These are phyloP conservation scores for Santalum album DNA, from an alignment of 164 flowering plant genomes.

Conservation along the genomic window DNA sequence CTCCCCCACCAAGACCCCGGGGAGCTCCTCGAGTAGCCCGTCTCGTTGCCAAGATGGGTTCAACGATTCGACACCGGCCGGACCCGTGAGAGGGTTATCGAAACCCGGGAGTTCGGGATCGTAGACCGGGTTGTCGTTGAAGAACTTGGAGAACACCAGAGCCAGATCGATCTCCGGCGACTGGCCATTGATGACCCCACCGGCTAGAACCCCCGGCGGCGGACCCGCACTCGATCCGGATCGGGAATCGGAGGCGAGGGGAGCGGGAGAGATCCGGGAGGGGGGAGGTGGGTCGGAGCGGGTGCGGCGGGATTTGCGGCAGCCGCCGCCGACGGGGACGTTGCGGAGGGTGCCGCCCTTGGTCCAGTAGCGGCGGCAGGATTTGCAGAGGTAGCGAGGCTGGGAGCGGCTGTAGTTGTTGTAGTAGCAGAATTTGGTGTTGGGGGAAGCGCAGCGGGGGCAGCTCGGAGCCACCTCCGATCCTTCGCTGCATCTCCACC, in stretches of 20 bases:
- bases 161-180: slow-evolving; percentile 42
- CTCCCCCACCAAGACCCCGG: not conserved
- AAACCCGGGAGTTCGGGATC: slow-evolving; percentile 1
- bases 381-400: slow-evolving; percentile 72
- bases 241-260: not conserved
- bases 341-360: slow-evolving; percentile 70
- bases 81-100: too few relatives aligned
- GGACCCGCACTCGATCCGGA: not conserved
- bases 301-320: slow-evolving; percentile 48
- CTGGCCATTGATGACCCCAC: not conserved
- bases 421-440: slow-evolving; percentile 62
- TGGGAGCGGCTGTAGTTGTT: slow-evolving; percentile 80
- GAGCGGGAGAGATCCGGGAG: not conserved
- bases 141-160: slow-evolving; percentile 46
- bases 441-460: slow-evolving; percentile 54
- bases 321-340: slow-evolving; percentile 75
- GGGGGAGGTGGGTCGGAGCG: slow-evolving; percentile 1
- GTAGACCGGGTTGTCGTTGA: slow-evolving; percentile 22
- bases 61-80: not conserved
- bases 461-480: slow-evolving; percentile 35
- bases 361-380: slow-evolving; percentile 72
- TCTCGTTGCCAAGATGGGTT: not conserved
- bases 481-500: slow-evolving; percentile 17
- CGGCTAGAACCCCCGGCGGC: not conserved
- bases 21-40: not conserved